Evolutionary conservation across 768 basidiomycete genomes (phyloP).

Genomic region (Suillus bovinus): DNA sequence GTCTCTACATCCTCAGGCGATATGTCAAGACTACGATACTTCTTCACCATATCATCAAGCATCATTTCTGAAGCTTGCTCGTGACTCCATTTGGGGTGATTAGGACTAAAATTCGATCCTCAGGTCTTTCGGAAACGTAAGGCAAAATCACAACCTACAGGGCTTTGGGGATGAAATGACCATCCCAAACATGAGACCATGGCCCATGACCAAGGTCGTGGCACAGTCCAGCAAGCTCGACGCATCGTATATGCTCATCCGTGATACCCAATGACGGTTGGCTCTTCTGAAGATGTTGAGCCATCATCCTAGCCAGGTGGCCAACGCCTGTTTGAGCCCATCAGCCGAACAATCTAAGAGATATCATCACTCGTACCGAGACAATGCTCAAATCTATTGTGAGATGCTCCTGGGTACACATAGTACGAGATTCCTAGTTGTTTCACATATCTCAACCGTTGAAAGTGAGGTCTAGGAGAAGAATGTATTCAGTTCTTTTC

Average conservation of each 20-base stretch:
- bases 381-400: conserved; percentile 83
- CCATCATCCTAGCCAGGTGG: conserved; percentile 67
- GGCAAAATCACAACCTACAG: conserved; percentile 44
- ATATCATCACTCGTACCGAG: conserved; percentile 50
- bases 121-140: neutral
- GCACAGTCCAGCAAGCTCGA: conserved; percentile 79
- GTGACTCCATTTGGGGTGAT: conserved; percentile 56
- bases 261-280: conserved; percentile 69
- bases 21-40: conserved; percentile 51
- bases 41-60: conserved; percentile 66
- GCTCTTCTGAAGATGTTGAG: conserved; percentile 49
- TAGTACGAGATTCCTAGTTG: conserved; percentile 78
- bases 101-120: neutral
- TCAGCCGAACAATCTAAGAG: neutral
- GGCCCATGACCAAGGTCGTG: conserved; percentile 88
- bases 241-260: conserved; percentile 71
- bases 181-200: conserved; percentile 86
- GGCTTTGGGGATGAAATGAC: conserved; percentile 64
- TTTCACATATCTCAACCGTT: conserved; percentile 73
- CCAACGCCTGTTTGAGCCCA: conserved; percentile 58
- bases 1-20: conserved; percentile 50
- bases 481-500: neutral
- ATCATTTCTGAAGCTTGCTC: conserved; percentile 83
- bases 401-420: conserved; percentile 77
- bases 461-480: conserved; percentile 62